A percentile compares a stretch with the other conserved stretches of the same genome.
Conservation (phyloP, 2,329 filamentous ascomycete species). For the Pestalotiopsis sp. region DNA sequence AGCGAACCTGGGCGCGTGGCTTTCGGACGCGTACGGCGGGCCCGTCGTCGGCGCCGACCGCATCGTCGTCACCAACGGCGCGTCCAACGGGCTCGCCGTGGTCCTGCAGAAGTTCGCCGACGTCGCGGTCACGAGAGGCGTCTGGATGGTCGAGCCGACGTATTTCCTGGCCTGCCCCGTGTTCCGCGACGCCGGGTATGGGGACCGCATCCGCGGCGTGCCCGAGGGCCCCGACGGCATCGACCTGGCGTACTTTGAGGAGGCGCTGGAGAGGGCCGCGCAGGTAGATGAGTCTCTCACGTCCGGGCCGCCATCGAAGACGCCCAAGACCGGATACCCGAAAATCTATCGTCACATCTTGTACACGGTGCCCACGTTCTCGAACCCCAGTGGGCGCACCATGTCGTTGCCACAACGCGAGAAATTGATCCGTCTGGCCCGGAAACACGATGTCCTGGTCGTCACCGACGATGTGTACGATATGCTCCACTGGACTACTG, state of each 20-base stretch:
- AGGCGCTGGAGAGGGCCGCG: slow-evolving; percentile 39
- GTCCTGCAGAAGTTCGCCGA: slow-evolving; percentile 67
- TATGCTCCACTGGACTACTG: background rate
- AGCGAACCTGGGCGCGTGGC: background rate
- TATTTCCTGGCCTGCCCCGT: slow-evolving; percentile 68
- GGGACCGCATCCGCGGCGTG: slow-evolving; percentile 56
- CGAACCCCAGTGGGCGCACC: slow-evolving; percentile 62
- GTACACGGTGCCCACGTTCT: slow-evolving; percentile 70
- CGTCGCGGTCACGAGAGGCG: slow-evolving; percentile 58
- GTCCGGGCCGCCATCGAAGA: background rate
- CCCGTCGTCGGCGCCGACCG: slow-evolving; percentile 45
- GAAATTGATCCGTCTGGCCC: background rate
- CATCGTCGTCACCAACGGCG: slow-evolving; percentile 66
- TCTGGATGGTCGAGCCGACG: slow-evolving; percentile 67
- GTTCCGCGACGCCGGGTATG: slow-evolving; percentile 65
- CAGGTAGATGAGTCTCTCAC: slow-evolving; percentile 29
- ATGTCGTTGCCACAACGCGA: background rate
- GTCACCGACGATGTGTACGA: slow-evolving; percentile 2
- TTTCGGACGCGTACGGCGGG: background rate
- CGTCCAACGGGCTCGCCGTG: slow-evolving; percentile 65
- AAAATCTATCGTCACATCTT: slow-evolving; percentile 50
- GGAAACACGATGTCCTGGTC: background rate
- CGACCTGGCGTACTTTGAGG: slow-evolving; percentile 53
- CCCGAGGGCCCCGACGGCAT: slow-evolving; percentile 63
- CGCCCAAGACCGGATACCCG: slow-evolving; percentile 44